A percentile compares a stretch with the other conserved stretches of the same genome.
Evolutionary conservation across 306 rosid species (phyloP).

Genomic region (Quercus bicolor): DNA sequence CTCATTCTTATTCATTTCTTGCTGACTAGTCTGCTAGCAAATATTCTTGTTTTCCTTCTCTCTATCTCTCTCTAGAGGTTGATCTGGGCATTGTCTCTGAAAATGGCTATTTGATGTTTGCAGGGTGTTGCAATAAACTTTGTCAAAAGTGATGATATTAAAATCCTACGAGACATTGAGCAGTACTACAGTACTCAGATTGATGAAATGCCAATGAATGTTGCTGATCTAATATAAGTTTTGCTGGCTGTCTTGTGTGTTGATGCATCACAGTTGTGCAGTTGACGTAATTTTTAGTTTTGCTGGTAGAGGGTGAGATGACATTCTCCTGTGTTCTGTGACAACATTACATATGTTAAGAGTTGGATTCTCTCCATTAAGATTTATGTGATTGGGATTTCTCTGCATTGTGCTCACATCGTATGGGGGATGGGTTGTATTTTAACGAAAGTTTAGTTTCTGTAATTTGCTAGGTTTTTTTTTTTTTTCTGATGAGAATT

Average conservation of each 20-base stretch:
- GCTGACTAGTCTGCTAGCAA: neutral
- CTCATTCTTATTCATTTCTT: neutral
- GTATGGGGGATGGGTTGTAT: neutral
- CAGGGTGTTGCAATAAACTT: constrained; percentile 99
- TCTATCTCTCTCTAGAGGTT: neutral
- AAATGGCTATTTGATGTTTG: constrained; percentile 15
- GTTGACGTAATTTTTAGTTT: neutral
- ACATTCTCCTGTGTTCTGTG: neutral
- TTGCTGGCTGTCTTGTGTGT: neutral
- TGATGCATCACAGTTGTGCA: neutral
- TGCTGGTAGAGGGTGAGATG: neutral
- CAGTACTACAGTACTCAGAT: constrained; percentile 98
- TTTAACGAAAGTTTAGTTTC: neutral
- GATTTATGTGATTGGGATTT: neutral
- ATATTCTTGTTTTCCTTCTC: neutral
- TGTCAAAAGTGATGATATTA: constrained; percentile 93
- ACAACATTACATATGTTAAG: neutral
- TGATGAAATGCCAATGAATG: constrained; percentile 99
- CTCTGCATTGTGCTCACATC: neutral
- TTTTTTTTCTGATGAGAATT: neutral
- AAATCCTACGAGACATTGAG: constrained; percentile 90
- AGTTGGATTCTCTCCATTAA: neutral
- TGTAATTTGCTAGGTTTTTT: neutral
- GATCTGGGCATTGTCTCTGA: neutral
- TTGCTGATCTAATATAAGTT: constrained; percentile 76